Base-by-base conservation (phyloP, 495 filamentous ascomycete genomes). In the Bombardia bombarda region DNA sequence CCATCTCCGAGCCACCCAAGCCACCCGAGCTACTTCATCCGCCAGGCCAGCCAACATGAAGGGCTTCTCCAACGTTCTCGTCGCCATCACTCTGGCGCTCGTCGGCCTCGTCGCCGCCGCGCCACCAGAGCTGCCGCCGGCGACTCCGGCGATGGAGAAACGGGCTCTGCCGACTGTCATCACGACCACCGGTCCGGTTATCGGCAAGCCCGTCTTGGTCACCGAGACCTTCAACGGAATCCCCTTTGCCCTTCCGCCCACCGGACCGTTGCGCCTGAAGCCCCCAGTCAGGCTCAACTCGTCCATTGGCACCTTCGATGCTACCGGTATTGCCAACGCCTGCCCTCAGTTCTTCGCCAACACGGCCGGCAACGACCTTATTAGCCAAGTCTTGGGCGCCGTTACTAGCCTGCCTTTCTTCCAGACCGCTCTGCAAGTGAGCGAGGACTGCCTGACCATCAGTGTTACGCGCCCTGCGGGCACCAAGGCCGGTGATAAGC, bases 381-480 rank as follows among this genome's bases (percentile, higher is more conserved):
- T 74, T 4, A 42, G 57, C 3, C 61, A 69, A n/a, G 62, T 81
- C 3, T 45, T 84, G 1, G 75, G 69, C 9, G 43, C 66, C 1
- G 37, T 87, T 12, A 50, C 68, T 12, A 61, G 80, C 50, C 66
- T 70, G 13, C 79, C 82, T 1, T 49, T 86, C 6, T 76, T 83
- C 37, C 77, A 84, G 37, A 52, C 48, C 12, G 63, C 53, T 12
- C 57, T 65, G 3, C 59, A 56, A 6, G 53, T 73, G 19, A 73
- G 66, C 32, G 83, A 87, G 55, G 83, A 87, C 60, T 87, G 84
- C 56, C 56, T 87, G 42, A 80, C 66, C 24, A 58, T 87, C 32
- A 78, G 77, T 40, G 72, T 87, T 19, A 62, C 78, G 18, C 78
- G 83, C 18, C 84, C 84, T 9, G 46, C 66, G 0, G 81, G 76